These are phyloP conservation scores for Hericium alpestre DNA, from an alignment of 768 basidiomycete species.

Conservation along the genomic window DNA sequence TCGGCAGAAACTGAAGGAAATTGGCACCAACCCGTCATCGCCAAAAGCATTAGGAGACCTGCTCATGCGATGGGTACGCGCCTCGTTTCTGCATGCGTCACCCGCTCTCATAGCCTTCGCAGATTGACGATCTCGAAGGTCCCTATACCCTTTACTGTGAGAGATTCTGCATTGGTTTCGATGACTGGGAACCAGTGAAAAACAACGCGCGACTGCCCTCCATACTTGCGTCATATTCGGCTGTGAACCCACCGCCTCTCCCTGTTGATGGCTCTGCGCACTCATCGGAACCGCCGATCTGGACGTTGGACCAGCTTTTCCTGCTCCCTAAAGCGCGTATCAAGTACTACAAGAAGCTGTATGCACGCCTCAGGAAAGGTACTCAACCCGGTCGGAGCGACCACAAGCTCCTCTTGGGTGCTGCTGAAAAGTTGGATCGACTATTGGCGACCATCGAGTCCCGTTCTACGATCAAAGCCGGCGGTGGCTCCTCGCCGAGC, in stretches of 20 bases:
- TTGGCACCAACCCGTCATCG: slow-evolving; percentile 83
- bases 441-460: slow-evolving; percentile 61
- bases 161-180: slow-evolving; percentile 68
- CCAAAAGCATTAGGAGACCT: slow-evolving; percentile 92
- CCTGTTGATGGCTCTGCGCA: slow-evolving; percentile 24
- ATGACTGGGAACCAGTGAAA: slow-evolving; percentile 71
- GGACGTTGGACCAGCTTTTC: slow-evolving; percentile 87
- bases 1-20: slow-evolving; percentile 81
- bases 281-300: slow-evolving; percentile 32
- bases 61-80: slow-evolving; percentile 90
- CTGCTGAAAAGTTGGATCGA: slow-evolving; percentile 68
- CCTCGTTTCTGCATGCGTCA: not conserved
- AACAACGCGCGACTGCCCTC: slow-evolving; percentile 60
- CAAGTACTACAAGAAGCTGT: slow-evolving; percentile 87
- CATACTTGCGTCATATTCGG: slow-evolving; percentile 63
- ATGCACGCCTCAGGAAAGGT: slow-evolving; percentile 74
- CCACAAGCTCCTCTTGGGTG: slow-evolving; percentile 67
- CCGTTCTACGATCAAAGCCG: slow-evolving; percentile 45
- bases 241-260: slow-evolving; percentile 46
- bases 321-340: slow-evolving; percentile 74
- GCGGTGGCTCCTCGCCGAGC: slow-evolving; percentile 16
- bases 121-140: slow-evolving; percentile 87
- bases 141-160: slow-evolving; percentile 78
- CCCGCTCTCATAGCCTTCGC: slow-evolving; percentile 12
- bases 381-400: slow-evolving; percentile 82